phyloP scores from a whole-genome alignment of 805 yeast genomes.

The Metschnikowia corniflorae region DNA sequence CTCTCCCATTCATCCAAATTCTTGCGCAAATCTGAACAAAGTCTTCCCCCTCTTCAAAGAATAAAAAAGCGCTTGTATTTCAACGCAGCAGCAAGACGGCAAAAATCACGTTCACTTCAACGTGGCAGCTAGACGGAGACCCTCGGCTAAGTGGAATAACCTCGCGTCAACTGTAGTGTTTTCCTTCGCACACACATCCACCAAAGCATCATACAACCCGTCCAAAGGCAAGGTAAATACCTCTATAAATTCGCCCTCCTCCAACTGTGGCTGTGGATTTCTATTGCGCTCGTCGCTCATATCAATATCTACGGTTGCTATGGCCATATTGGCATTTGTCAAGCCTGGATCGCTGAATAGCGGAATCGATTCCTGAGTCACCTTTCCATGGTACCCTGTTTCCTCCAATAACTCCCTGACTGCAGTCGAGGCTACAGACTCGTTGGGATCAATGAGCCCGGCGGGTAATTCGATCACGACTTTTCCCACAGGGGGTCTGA shows the following conservation, averaged over 20 bases:
- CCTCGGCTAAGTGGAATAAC: constrained; percentile 81
- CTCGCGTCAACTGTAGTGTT: constrained; percentile 86
- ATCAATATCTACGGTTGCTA: constrained; percentile 79
- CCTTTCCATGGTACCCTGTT: constrained; percentile 83
- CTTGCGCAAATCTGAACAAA: too few relatives aligned
- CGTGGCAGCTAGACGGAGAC: constrained; percentile 55
- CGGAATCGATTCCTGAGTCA: constrained; percentile 25
- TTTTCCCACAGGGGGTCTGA: constrained; percentile 87
- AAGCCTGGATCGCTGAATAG: constrained; percentile 79
- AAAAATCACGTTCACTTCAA: too few relatives aligned
- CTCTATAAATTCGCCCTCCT: constrained; percentile 90
- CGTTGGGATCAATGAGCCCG: constrained; percentile 85
- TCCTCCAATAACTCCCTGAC: constrained; percentile 86
- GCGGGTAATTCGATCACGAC: constrained; percentile 95
- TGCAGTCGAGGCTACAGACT: constrained; percentile 75
- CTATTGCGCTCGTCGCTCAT: constrained; percentile 58
- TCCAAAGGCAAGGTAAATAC: constrained; percentile 70
- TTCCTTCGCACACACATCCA: constrained; percentile 45
- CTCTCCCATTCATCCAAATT: too few relatives aligned
- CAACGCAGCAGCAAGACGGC: too few relatives aligned
- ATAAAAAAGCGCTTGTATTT: too few relatives aligned
- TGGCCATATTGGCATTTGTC: constrained; percentile 80
- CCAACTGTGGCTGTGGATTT: constrained; percentile 71
- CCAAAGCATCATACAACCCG: constrained; percentile 52
- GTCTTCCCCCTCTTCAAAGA: too few relatives aligned